Evolutionary conservation across 208 protist species (phyloP), one percentile per base, ranked within the genome.

Genomic region (Herpetomonas tarakana): DNA sequence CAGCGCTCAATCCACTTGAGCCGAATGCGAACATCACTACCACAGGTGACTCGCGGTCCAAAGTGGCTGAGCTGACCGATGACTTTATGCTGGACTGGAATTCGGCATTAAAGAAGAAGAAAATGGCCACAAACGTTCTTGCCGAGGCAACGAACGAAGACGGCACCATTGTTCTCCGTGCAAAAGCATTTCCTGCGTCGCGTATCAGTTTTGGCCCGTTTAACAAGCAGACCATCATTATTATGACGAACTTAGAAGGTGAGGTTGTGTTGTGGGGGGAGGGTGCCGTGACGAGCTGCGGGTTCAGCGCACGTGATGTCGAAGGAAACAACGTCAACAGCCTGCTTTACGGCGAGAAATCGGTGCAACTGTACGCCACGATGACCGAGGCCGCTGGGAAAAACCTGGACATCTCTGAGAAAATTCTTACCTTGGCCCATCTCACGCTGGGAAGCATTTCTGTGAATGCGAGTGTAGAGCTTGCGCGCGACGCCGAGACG

Each of bases 281-380:
- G 58, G 82, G 75, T n/a, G 78, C 72, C 12, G 65, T 58, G 12
- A 44, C 62, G 21, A 70, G 65, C 29, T 71, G 75, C 27, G 78
- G 74, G 2, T 89, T 85, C 54, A 81, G 59, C 38, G 64, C 72
- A 3, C 68, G 69, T 46, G 77, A 88, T 46, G 76, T 71, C 0
- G 77, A 83, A 51, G 81, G 77, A 21, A 74, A 76, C 52, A 76
- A 88, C 54, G 78, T 88, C 49, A 74, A 56, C 53, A 70, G 65
- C n/a, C 60, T 89, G 28, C 73, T 89, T 18, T 85, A 71, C 29
- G 82, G 82, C 30, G 78, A 82, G 16, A 78, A 76, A 35, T 79
- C 81, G 0, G 60, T 88, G 12, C 70, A 84, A 22, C 62, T 79
- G 53, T 88, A 88, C 54, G 56, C 65, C 1, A 82, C 65, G 16